phyloP scores from a whole-genome alignment of 2,329 filamentous ascomycete genomes.

The Domatiomyces globalis region DNA sequence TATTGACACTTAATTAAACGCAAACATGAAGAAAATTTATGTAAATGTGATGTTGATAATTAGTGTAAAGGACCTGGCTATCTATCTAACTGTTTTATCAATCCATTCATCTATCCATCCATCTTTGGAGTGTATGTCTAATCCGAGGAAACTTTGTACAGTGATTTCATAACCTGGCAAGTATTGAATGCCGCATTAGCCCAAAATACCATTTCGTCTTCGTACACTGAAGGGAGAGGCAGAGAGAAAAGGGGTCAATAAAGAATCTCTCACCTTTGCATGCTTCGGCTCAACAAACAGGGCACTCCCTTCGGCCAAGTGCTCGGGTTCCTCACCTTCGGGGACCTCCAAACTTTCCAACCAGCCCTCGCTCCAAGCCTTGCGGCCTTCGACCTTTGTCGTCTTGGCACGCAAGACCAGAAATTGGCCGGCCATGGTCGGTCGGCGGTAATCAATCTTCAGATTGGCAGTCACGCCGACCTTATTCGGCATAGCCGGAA shows the following conservation, averaged over 20 bases:
- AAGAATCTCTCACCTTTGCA: constrained; percentile 44
- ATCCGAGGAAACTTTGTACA: constrained; percentile 9
- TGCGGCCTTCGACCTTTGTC: constrained; percentile 74
- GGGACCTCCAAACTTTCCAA: constrained; percentile 61
- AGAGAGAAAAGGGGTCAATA: not conserved
- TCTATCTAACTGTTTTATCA: not conserved
- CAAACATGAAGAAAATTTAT: too few relatives aligned
- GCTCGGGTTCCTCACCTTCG: constrained; percentile 46
- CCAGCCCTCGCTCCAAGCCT: constrained; percentile 82
- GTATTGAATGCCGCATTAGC: not conserved
- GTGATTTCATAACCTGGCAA: constrained; percentile 14
- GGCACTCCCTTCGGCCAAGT: constrained; percentile 69
- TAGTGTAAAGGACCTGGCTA: not conserved
- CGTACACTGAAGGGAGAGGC: not conserved
- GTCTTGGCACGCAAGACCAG: constrained; percentile 68
- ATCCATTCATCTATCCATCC: not conserved
- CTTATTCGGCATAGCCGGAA: constrained; percentile 73
- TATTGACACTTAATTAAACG: too few relatives aligned
- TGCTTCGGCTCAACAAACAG: constrained; percentile 81
- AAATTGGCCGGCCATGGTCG: constrained; percentile 60
- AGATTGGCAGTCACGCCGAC: constrained; percentile 77
- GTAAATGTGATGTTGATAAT: not conserved
- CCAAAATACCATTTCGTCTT: not conserved
- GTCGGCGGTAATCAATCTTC: constrained; percentile 66
- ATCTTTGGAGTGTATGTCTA: constrained; percentile 1